Percentiles rank a stretch among this genome's conserved stretches.
These are phyloP conservation scores for Diaporthe citriasiana DNA, from an alignment of 2,329 filamentous ascomycete genomes.

Conservation along the genomic window DNA sequence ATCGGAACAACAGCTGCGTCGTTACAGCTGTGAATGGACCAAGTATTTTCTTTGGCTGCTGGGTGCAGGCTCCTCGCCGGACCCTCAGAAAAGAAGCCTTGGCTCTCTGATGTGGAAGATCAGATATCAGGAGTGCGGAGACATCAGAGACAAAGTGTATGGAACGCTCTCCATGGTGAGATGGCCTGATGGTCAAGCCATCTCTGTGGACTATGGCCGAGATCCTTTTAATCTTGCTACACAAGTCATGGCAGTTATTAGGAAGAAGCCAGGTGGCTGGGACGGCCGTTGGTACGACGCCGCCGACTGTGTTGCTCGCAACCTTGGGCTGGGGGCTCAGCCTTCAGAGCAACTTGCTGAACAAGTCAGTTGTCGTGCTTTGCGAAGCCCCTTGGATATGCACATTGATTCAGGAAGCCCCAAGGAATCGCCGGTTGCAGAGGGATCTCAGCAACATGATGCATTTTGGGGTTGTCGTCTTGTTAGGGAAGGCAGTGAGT, in stretches of 20 bases:
- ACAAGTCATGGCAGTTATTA: not conserved
- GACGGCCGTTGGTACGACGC: not conserved
- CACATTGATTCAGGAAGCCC: too few species aligned
- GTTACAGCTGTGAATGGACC: not conserved
- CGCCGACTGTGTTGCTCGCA: not conserved
- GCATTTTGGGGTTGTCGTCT: not conserved
- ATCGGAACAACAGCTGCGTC: not conserved
- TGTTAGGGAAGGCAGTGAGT: not conserved
- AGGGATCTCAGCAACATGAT: not conserved
- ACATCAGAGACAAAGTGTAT: not conserved
- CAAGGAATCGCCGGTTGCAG: not conserved
- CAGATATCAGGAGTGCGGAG: not conserved
- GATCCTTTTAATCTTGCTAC: not conserved
- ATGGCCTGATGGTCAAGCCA: not conserved
- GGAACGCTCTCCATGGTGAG: not conserved
- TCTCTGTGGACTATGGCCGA: not conserved
- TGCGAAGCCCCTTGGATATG: too few species aligned
- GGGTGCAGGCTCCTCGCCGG: not conserved
- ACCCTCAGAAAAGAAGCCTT: not conserved
- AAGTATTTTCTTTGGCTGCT: not conserved
- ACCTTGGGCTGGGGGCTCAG: not conserved
- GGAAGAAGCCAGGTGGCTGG: not conserved
- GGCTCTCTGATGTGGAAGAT: slow-evolving; percentile 1
- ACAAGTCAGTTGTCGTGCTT: too few species aligned
- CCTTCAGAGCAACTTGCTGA: not conserved